Conservation (phyloP, 2,329 filamentous ascomycete species). For the Penicillium crustosum region DNA sequence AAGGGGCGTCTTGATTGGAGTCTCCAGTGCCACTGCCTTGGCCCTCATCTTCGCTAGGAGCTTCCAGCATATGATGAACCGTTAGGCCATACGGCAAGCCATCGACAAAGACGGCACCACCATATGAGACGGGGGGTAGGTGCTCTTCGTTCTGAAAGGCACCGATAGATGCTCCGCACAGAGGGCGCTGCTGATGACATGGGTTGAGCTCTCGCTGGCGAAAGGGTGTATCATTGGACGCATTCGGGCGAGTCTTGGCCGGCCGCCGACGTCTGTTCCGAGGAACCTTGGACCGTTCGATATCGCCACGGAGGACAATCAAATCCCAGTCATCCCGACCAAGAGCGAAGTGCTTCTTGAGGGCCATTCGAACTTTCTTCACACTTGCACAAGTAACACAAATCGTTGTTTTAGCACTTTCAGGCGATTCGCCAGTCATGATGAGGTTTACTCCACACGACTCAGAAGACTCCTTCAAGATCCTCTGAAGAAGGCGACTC, state of each 20-base stretch:
- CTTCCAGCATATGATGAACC: slow-evolving; percentile 91
- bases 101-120: slow-evolving; percentile 82
- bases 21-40: slow-evolving; percentile 50
- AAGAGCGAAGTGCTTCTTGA: slow-evolving; percentile 59
- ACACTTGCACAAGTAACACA: slow-evolving; percentile 62
- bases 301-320: slow-evolving; percentile 60
- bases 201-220: slow-evolving; percentile 56
- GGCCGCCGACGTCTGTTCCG: slow-evolving; percentile 43
- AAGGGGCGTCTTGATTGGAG: slow-evolving; percentile 35
- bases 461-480: slow-evolving; percentile 59
- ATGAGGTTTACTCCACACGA: slow-evolving; percentile 62
- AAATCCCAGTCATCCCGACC: slow-evolving; percentile 58
- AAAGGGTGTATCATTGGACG: slow-evolving; percentile 29
- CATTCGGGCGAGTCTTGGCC: slow-evolving; percentile 31
- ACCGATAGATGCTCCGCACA: slow-evolving; percentile 88
- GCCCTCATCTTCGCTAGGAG: slow-evolving; percentile 56
- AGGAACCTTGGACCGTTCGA: slow-evolving; percentile 55
- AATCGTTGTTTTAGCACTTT: slow-evolving; percentile 61
- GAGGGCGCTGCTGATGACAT: slow-evolving; percentile 73
- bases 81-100: slow-evolving; percentile 88
- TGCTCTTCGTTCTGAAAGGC: slow-evolving; percentile 84
- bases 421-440: slow-evolving; percentile 58
- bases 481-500: slow-evolving; percentile 58
- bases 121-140: slow-evolving; percentile 85
- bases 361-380: slow-evolving; percentile 57